These are phyloP conservation scores for Metarhizium humberi DNA, from an alignment of 2,329 filamentous ascomycete species.

Conservation along the genomic window DNA sequence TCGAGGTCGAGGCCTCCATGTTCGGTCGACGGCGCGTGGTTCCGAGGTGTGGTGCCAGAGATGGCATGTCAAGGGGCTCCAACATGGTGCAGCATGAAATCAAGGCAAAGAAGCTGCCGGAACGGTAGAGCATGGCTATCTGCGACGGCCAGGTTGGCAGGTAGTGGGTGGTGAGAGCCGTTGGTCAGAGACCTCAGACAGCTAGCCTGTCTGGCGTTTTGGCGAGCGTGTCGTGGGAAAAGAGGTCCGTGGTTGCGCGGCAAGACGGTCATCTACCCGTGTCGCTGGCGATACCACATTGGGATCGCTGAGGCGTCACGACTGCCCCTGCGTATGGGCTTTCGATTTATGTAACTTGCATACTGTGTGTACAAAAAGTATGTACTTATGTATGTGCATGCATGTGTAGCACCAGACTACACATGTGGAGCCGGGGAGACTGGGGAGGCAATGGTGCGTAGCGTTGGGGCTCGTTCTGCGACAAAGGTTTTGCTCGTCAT, in stretches of 20 bases:
- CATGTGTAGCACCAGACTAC: no score
- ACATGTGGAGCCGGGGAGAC: no score
- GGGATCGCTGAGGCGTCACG: not conserved
- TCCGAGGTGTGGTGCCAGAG: no score
- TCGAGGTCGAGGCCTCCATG: not conserved
- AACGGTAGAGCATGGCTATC: not conserved
- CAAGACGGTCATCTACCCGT: not conserved
- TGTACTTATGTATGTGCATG: no score
- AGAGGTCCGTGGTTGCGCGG: conserved; percentile 3
- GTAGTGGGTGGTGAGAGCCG: no score
- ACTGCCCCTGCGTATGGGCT: no score
- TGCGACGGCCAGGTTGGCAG: not conserved
- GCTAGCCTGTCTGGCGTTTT: conserved; percentile 2
- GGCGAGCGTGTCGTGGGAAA: not conserved
- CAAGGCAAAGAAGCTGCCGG: not conserved
- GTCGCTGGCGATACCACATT: not conserved
- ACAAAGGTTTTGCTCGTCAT: not conserved
- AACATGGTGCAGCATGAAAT: not conserved
- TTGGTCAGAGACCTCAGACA: not conserved
- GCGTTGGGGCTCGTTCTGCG: not conserved
- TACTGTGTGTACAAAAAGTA: no score
- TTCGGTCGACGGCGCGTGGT: not conserved
- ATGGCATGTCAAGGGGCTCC: not conserved
- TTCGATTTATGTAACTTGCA: no score
- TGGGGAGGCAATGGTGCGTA: not conserved